Evolutionary conservation across 2,329 filamentous ascomycete genomes (phyloP).

Genomic region (Ascochyta pisi): DNA sequence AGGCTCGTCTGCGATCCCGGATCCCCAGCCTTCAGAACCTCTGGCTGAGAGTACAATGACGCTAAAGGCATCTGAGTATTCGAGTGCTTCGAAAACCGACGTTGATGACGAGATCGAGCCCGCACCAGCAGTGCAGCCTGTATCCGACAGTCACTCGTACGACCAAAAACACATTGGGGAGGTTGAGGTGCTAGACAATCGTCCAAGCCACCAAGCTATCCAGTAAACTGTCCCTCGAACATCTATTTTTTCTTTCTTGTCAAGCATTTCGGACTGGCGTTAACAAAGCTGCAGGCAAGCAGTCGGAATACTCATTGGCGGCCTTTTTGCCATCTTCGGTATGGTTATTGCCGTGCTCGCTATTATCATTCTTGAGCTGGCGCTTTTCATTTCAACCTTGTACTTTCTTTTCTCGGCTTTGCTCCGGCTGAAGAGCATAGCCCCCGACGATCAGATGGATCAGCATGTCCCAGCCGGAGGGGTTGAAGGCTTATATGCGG

Average conservation of each 20-base stretch:
- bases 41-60: slow-evolving; percentile 37
- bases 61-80: slow-evolving; percentile 29
- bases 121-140: slow-evolving; percentile 31
- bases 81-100: slow-evolving; percentile 13
- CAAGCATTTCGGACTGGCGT: slow-evolving; percentile 22
- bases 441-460: not conserved
- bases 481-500: not conserved
- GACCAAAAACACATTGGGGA: slow-evolving; percentile 47
- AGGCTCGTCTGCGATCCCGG: slow-evolving; percentile 1
- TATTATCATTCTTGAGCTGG: slow-evolving; percentile 7
- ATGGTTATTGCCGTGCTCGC: slow-evolving; percentile 4
- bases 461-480: not conserved
- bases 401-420: slow-evolving; percentile 3
- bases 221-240: slow-evolving; percentile 27
- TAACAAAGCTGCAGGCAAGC: slow-evolving; percentile 16
- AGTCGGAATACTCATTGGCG: slow-evolving; percentile 12
- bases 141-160: slow-evolving; percentile 27
- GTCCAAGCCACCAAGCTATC: slow-evolving; percentile 37
- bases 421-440: not conserved
- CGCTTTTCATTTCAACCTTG: slow-evolving; percentile 7
- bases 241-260: not conserved
- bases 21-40: slow-evolving; percentile 3
- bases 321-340: slow-evolving; percentile 10
- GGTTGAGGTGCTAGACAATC: slow-evolving; percentile 36
- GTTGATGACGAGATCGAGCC: slow-evolving; percentile 38